A percentile compares a stretch with the other conserved stretches of the same genome.
These are phyloP conservation scores for Globisporangium uncinulatum DNA, from an alignment of 352 stramenopile species.

Conservation along the genomic window DNA sequence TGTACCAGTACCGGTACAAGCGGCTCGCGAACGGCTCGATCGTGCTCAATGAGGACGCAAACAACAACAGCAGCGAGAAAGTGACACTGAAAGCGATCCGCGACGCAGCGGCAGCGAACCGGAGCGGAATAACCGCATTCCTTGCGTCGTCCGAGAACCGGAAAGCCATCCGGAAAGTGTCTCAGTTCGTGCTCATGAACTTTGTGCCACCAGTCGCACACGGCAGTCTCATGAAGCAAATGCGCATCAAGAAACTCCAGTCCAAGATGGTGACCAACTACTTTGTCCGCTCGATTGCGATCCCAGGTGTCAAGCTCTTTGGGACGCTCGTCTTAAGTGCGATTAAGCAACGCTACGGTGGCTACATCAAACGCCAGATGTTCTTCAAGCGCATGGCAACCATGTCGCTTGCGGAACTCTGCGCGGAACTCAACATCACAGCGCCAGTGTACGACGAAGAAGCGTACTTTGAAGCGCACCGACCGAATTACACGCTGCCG, in stretches of 20 bases:
- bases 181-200: slow-evolving; percentile 36
- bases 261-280: slow-evolving; percentile 20
- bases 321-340: slow-evolving; percentile 21
- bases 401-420: slow-evolving; percentile 39
- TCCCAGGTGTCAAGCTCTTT: slow-evolving; percentile 30
- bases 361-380: slow-evolving; percentile 31
- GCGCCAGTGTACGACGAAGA: slow-evolving; percentile 16
- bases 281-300: slow-evolving; percentile 29
- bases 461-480: slow-evolving; percentile 13
- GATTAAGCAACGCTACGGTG: slow-evolving; percentile 32
- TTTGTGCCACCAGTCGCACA: slow-evolving; percentile 43
- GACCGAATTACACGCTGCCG: slow-evolving; percentile 23
- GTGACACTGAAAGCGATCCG: slow-evolving; percentile 9
- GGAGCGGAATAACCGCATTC: slow-evolving; percentile 22
- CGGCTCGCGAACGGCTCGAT: slow-evolving; percentile 36
- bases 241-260: slow-evolving; percentile 15
- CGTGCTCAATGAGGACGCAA: slow-evolving; percentile 18
- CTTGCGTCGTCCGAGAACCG: slow-evolving; percentile 23
- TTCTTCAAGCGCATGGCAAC: slow-evolving; percentile 18
- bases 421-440: slow-evolving; percentile 28
- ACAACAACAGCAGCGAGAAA: not conserved
- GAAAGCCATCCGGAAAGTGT: slow-evolving; percentile 25
- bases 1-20: slow-evolving; percentile 28
- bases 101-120: not conserved
- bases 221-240: slow-evolving; percentile 25